phyloP scores from a whole-genome alignment of 768 basidiomycete genomes.

The Pholiota molesta region DNA sequence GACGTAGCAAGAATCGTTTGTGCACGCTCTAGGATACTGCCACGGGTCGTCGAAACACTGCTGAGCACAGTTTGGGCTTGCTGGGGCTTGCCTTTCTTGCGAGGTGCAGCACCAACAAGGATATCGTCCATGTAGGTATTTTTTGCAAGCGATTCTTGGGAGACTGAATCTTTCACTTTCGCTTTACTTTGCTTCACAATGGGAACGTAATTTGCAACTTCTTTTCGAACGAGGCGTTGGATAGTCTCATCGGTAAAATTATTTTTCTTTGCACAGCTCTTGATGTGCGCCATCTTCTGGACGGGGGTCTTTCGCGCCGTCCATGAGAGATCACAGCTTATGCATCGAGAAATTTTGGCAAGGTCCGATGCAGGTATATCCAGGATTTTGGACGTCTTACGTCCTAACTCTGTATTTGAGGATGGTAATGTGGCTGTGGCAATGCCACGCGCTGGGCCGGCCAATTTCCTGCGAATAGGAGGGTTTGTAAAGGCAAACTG shows the following conservation, averaged over 20 bases:
- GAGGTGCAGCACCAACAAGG: slow-evolving; percentile 47
- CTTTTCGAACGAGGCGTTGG: slow-evolving; percentile 50
- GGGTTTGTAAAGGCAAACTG: slow-evolving; percentile 17
- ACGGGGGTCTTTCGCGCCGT: slow-evolving; percentile 63
- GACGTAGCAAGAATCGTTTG: slow-evolving; percentile 15
- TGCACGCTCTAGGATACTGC: slow-evolving; percentile 41
- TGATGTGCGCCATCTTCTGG: slow-evolving; percentile 71
- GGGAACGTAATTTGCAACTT: slow-evolving; percentile 34
- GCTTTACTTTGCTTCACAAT: slow-evolving; percentile 17
- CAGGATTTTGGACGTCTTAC: slow-evolving; percentile 9
- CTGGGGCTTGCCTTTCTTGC: slow-evolving; percentile 44
- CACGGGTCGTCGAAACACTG: slow-evolving; percentile 49
- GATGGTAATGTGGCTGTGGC: not conserved
- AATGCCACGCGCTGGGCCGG: not conserved
- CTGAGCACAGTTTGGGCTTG: slow-evolving; percentile 46
- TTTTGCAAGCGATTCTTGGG: slow-evolving; percentile 19
- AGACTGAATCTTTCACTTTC: slow-evolving; percentile 15
- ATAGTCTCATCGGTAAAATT: slow-evolving; percentile 58
- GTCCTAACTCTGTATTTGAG: not conserved
- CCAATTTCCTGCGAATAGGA: not conserved
- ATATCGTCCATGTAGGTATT: slow-evolving; percentile 58
- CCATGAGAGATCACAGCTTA: slow-evolving; percentile 69
- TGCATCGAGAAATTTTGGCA: slow-evolving; percentile 53
- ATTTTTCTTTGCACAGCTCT: slow-evolving; percentile 67
- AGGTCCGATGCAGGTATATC: slow-evolving; percentile 53